These are phyloP conservation scores for Penicillium sp. DNA, from an alignment of 2,329 filamentous ascomycete species.

Conservation along the genomic window DNA sequence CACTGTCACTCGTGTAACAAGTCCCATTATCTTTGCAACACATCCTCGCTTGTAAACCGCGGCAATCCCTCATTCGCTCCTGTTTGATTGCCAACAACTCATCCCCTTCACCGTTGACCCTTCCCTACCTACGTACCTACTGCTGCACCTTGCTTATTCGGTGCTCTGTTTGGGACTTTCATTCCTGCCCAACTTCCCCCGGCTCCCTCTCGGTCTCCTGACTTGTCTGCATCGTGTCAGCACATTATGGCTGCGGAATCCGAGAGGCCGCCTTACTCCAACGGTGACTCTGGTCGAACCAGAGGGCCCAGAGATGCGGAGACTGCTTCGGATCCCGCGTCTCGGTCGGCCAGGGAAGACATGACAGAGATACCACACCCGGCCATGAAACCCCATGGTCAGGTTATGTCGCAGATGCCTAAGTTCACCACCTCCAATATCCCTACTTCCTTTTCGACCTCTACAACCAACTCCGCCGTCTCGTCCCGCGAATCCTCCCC, in stretches of 20 bases:
- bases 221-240: conserved; percentile 34
- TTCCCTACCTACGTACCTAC: conserved; percentile 10
- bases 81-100: conserved; percentile 16
- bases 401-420: conserved; percentile 34
- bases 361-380: conserved; percentile 32
- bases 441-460: conserved; percentile 34
- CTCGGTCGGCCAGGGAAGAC: conserved; percentile 30
- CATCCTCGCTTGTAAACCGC: conserved; percentile 17
- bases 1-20: conserved; percentile 34
- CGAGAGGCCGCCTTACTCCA: conserved; percentile 38
- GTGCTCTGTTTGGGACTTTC: conserved; percentile 19
- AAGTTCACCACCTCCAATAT: conserved; percentile 30
- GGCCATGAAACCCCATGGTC: conserved; percentile 27
- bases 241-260: conserved; percentile 35
- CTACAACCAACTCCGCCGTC: conserved; percentile 46
- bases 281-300: conserved; percentile 32
- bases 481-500: conserved; percentile 54
- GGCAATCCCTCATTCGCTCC: conserved; percentile 20
- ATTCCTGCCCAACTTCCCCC: conserved; percentile 27
- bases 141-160: conserved; percentile 22
- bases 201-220: conserved; percentile 38
- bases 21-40: conserved; percentile 29
- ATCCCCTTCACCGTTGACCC: conserved; percentile 19
- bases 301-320: conserved; percentile 29
- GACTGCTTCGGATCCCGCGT: conserved; percentile 24